Conservation (phyloP, 2,329 filamentous ascomycete species). For the Aspergillus jensenii region DNA sequence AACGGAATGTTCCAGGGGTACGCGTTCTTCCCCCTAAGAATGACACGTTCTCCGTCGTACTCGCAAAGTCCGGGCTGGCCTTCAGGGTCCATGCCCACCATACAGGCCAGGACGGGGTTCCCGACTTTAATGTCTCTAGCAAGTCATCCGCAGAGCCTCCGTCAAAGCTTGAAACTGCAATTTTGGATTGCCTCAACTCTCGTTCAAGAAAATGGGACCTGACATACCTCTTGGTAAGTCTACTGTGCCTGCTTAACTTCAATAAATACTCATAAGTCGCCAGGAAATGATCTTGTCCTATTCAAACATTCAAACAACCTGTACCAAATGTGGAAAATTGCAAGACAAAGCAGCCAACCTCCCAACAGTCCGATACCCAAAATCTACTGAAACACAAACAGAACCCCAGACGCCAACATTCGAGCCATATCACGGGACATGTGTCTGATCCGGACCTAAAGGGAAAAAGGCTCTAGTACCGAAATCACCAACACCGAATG, state of each 20-base stretch:
- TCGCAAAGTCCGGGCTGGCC: conserved; percentile 34
- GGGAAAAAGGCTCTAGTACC: not conserved
- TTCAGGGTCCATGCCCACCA: conserved; percentile 32
- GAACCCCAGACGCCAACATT: conserved; percentile 25
- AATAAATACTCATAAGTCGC: not conserved
- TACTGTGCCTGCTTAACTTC: not conserved
- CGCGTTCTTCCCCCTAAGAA: conserved; percentile 25
- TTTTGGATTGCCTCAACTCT: conserved; percentile 36
- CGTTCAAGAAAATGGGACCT: conserved; percentile 41
- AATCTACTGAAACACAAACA: conserved; percentile 19
- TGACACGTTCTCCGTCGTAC: conserved; percentile 27
- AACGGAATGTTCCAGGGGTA: conserved; percentile 29
- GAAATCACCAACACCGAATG: not conserved
- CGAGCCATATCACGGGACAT: conserved; percentile 37
- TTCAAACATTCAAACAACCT: conserved; percentile 38
- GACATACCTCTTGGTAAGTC: conserved; percentile 38
- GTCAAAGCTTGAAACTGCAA: conserved; percentile 35
- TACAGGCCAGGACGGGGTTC: conserved; percentile 17
- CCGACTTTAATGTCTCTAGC: conserved; percentile 37
- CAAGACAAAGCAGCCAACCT: conserved; percentile 40
- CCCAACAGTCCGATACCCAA: conserved; percentile 35
- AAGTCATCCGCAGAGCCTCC: conserved; percentile 22
- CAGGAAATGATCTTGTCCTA: conserved; percentile 47
- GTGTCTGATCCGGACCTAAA: conserved; percentile 16
- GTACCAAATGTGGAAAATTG: conserved; percentile 39